These are phyloP conservation scores for Jaapia argillacea DNA, from an alignment of 768 basidiomycete genomes.

Conservation along the genomic window DNA sequence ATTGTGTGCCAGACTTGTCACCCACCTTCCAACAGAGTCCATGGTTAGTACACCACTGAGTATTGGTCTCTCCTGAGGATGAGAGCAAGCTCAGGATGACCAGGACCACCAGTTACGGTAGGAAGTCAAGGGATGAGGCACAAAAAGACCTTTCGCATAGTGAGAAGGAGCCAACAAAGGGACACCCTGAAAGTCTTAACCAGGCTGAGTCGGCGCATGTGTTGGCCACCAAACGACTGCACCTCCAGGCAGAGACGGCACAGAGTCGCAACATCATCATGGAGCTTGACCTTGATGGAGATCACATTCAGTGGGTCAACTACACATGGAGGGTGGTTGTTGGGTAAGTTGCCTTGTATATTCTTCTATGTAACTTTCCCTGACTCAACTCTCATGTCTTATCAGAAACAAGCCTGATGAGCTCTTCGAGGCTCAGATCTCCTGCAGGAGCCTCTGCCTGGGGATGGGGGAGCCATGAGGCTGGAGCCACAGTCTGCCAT, in stretches of 20 bases:
- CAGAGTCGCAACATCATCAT: constrained; percentile 94
- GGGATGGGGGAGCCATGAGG: too few relatives aligned
- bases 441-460: too few relatives aligned
- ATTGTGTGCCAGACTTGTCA: too few relatives aligned
- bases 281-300: constrained; percentile 89
- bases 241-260: constrained; percentile 86
- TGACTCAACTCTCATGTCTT: too few relatives aligned
- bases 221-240: constrained; percentile 78
- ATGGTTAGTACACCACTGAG: too few relatives aligned
- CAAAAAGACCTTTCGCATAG: constrained; percentile 30
- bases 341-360: constrained; percentile 69
- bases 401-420: too few relatives aligned
- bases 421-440: too few relatives aligned
- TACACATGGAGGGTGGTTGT: constrained; percentile 92
- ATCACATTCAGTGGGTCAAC: constrained; percentile 93
- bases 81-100: constrained; percentile 38
- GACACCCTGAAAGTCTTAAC: too few relatives aligned
- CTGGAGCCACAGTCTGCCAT: too few relatives aligned
- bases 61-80: constrained; percentile 43
- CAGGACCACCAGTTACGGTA: constrained; percentile 37
- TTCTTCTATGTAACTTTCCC: too few relatives aligned
- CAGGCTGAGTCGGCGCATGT: constrained; percentile 64
- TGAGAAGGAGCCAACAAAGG: too few relatives aligned
- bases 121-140: constrained; percentile 50
- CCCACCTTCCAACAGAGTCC: too few relatives aligned